These are phyloP conservation scores for Sonneratia alba DNA, from an alignment of 345 rosid genomes.

Conservation along the genomic window DNA sequence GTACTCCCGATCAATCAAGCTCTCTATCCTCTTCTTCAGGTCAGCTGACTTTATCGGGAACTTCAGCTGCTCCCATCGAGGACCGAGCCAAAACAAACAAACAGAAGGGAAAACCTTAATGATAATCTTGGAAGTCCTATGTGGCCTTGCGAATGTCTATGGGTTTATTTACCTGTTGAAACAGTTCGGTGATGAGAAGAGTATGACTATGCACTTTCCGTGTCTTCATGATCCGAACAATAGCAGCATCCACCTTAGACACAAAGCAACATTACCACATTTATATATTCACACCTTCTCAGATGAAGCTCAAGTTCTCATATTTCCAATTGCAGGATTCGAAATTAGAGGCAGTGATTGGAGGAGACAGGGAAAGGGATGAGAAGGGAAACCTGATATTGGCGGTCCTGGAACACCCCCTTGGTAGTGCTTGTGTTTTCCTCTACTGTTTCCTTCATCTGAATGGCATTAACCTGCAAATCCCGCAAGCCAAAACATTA, in stretches of 20 bases:
- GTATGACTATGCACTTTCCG: slow-evolving; percentile 96
- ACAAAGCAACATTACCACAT: not conserved
- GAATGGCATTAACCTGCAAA: slow-evolving; percentile 94
- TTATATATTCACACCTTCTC: not conserved
- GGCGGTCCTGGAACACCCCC: slow-evolving; percentile 96
- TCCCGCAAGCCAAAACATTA: not conserved
- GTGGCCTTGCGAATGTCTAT: not conserved
- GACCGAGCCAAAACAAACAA: slow-evolving; percentile 6
- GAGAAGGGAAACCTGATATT: slow-evolving; percentile 67
- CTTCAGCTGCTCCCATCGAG: slow-evolving; percentile 53
- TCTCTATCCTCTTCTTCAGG: slow-evolving; percentile 95
- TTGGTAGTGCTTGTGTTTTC: slow-evolving; percentile 96
- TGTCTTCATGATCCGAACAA: slow-evolving; percentile 97
- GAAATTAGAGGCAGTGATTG: not conserved
- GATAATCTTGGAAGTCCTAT: not conserved
- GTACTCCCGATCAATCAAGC: slow-evolving; percentile 93
- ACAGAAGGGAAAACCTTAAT: not conserved
- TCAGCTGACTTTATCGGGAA: slow-evolving; percentile 94
- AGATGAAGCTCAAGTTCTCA: not conserved
- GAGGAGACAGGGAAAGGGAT: not conserved
- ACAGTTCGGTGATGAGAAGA: slow-evolving; percentile 95
- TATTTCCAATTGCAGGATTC: not conserved
- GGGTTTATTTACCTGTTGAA: slow-evolving; percentile 61
- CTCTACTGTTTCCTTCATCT: slow-evolving; percentile 99
- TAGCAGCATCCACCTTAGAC: slow-evolving; percentile 90